Base-by-base conservation (phyloP, 306 rosid genomes). In the Ormosia emarginata region DNA sequence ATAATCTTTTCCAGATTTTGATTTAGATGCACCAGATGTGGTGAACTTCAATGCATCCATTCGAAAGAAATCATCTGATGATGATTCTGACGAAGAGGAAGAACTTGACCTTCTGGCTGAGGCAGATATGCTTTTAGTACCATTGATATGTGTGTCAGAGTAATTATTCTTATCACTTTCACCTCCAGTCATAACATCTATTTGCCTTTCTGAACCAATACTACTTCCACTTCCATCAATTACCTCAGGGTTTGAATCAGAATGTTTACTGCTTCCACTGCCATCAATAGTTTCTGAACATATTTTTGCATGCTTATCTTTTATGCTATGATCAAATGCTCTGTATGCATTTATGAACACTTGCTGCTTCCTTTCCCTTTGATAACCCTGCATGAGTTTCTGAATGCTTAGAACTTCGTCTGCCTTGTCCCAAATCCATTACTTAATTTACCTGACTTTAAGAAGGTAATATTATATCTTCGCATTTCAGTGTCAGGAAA, bases 61-160 rank as follows among this genome's bases (percentile, higher is more conserved):
- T 75, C 72, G 74, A 67, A 77, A 81, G 24, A 82, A 58, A 86
- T 74, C 86, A 17, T 68, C 15, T 1, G 80, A 67, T 14, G 84
- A 69, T 55, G 83, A 69, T 37, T 84, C 84, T 59, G 88, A 85
- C 2, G 37, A 85, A 44, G 83, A 82, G n/a, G 81, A 65, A 50
- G 89, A 82, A 79, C 80, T 61, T 50, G 77, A 76, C 6, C 36
- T 61, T 82, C n/a, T 63, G 32, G 69, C 24, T 1, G 81, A 67
- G 71, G 47, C 14, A 74, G 75, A 77, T 37, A 69, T 15, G 40
- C 74, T 63, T 78, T 74, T 82, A 70, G 71, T 32, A 63, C 52
- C 83, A 56, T 81, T 85, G 69, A 57, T 40, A 53, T 15, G 73
- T 29, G 43, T 17, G 36, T 67, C 29, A 52, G 74, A 47, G 37